A percentile compares a stretch with the other conserved stretches of the same genome.
These are phyloP conservation scores for Saccharum hybrid DNA, from an alignment of 202 grass and related monocot species.

Conservation along the genomic window DNA sequence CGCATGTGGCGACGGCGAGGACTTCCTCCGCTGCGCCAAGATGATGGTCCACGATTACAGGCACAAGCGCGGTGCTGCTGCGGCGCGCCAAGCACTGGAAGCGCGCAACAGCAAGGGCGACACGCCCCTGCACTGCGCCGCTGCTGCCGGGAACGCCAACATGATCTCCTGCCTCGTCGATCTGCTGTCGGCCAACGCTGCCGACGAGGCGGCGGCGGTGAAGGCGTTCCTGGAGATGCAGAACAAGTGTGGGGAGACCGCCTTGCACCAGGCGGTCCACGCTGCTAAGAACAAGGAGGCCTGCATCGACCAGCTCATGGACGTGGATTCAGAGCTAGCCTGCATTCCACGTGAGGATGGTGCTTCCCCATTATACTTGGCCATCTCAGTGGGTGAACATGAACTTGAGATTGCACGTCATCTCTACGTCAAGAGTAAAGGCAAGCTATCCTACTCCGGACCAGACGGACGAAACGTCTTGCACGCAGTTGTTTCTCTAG, in stretches of 20 bases:
- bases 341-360: background rate
- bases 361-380: background rate
- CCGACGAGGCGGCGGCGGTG: background rate
- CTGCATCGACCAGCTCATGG: no score
- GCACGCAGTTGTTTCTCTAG: background rate
- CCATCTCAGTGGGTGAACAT: background rate
- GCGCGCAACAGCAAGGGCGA: background rate
- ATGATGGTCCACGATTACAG: no score
- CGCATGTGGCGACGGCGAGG: background rate
- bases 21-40: background rate
- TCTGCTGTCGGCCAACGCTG: background rate
- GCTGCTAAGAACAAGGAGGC: no score
- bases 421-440: background rate
- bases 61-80: background rate
- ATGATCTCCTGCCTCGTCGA: background rate
- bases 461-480: background rate
- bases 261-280: background rate
- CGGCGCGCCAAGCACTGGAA: background rate
- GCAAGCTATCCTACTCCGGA: background rate
- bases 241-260: background rate
- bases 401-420: background rate
- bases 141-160: background rate
- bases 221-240: background rate
- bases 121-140: background rate
- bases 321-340: background rate